Evolutionary conservation across 2,329 filamentous ascomycete genomes (phyloP), one percentile per base, ranked within the genome.

Genomic region (Magnaporthiopsis poae): DNA sequence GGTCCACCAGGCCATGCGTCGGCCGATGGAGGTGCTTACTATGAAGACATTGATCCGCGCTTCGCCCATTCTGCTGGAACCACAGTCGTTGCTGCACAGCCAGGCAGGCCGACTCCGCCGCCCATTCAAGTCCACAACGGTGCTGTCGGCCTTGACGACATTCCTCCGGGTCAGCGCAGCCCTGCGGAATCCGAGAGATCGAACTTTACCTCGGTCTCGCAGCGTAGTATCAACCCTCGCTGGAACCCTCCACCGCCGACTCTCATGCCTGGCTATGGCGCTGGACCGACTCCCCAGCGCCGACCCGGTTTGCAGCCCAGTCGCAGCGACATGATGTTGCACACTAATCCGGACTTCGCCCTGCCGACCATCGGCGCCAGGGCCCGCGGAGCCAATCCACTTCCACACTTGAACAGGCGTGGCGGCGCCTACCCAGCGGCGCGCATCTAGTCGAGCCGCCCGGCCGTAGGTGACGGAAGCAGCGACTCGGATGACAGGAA

Each of bases 1-100:
- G 18, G 18, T 46, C 39, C 39, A 46, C 13, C 13, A 15, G 27
- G 27, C 27, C 39, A 13, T 21, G 39, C 39, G 2, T 5, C 39
- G 39, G 27, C 27, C 2, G 39, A 21, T 2, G 39, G 60, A 1
- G 60, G 18, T 27, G 27, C 27, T 1, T 27, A 98, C 78, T 96
- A 96, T 74, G 95, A 98, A 81, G 94, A 98, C 75, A 87, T 96
- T 15, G 92, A 96, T 70, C 92, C 94, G 61, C 90, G 88, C 67
- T 98, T 97, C 73, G 90, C 87, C 60, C 68, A 71, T 66, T 68
- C 75, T 67, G 74, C 76, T 77, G 69, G 27, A 27, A 27, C 64
- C 76, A 77, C 60, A 73, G 72, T 68, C 70, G 65, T 70, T 27
- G 27, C 27, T 27, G 27, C 27, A 27, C 27, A 27, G 2, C 1